Base-by-base conservation (phyloP, 495 filamentous ascomycete species). In the Rhizodiscina lignyota region DNA sequence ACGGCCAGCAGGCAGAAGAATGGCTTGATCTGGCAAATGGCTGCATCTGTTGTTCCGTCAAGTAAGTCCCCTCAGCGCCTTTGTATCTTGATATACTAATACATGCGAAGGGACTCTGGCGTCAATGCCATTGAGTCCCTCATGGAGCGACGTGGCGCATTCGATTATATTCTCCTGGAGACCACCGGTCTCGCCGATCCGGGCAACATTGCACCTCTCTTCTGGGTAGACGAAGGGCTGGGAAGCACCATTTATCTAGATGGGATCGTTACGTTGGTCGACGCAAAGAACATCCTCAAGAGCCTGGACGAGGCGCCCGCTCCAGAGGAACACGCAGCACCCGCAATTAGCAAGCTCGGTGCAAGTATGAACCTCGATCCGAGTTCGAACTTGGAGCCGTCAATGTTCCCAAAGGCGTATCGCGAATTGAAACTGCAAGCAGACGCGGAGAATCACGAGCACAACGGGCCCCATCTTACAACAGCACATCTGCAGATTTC, bases 31-130 rank as follows among this genome's bases (percentile, higher is more conserved):
- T 97, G 32, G 83, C 79, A 30, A 97, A 97, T 49, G 89, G 89
- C 39, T 97, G 89, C 61, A 86, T 97, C 46, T 97, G 89, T 61
- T 97, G 89, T 59, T 92, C 87, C 17, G 86, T 97, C 47, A 97
- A 92, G 83, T 87, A 67, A 41, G 40, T 39, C 24, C 20, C 18
- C 17, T 33, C 8, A 10, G 17, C 18, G 12, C 26, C 10, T n/a
- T n/a, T n/a, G n/a, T n/a, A n/a, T n/a, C n/a, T 16, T 35, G 20
- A 18, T 32, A 5, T 16, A 4, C 18, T 1, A 20, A 42, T 4
- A 6, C 18, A 8, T 36, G n/a, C 2, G 18, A 47, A 87, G 81
- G 63, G 87, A 94, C 56, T 69, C 74, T 5, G 89, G 91, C 29
- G 85, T 97, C 34, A 77, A 76, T 46, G 91, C 89, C 39, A 76